phyloP scores from a whole-genome alignment of 208 protist species.

The Borovskyia barvae region DNA sequence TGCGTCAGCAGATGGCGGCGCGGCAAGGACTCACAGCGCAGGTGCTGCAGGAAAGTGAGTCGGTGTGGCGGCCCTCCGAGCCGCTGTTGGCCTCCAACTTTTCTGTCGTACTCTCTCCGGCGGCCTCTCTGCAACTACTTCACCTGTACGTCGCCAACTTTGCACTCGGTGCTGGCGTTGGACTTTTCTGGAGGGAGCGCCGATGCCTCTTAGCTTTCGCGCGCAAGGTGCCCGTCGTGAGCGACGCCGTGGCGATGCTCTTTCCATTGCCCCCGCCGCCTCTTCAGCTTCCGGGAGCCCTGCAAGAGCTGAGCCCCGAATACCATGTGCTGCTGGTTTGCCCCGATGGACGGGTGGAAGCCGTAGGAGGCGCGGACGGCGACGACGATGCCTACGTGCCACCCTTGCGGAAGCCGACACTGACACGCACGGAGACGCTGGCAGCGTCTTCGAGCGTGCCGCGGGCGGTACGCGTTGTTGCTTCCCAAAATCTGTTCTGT shows the following conservation, averaged over 20 bases:
- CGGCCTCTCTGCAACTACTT: slow-evolving; percentile 33
- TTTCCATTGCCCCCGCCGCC: slow-evolving; percentile 28
- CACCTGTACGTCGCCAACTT: slow-evolving; percentile 32
- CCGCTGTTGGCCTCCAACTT: background rate
- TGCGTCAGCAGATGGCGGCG: slow-evolving; percentile 9
- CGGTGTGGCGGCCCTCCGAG: slow-evolving; percentile 8
- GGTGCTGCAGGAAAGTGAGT: background rate
- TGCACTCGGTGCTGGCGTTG: slow-evolving; percentile 15
- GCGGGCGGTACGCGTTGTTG: slow-evolving; percentile 1
- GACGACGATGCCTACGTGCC: background rate
- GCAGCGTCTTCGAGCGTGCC: too few species aligned
- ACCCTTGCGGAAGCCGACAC: background rate
- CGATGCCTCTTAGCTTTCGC: background rate
- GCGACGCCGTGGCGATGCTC: slow-evolving; percentile 5
- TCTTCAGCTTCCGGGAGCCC: slow-evolving; percentile 26
- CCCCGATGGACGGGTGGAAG: slow-evolving; percentile 10
- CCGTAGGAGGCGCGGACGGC: slow-evolving; percentile 9
- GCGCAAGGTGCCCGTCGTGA: slow-evolving; percentile 13
- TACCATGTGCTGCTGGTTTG: slow-evolving; percentile 15
- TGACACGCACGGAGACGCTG: background rate
- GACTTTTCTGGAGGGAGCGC: slow-evolving; percentile 11
- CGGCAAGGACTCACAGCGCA: slow-evolving; percentile 1
- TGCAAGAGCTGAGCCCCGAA: slow-evolving; percentile 28
- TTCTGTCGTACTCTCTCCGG: slow-evolving; percentile 24
- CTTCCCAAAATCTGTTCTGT: slow-evolving; percentile 48